Conservation (phyloP, 768 basidiomycete species). For the Ramaria rubella region DNA sequence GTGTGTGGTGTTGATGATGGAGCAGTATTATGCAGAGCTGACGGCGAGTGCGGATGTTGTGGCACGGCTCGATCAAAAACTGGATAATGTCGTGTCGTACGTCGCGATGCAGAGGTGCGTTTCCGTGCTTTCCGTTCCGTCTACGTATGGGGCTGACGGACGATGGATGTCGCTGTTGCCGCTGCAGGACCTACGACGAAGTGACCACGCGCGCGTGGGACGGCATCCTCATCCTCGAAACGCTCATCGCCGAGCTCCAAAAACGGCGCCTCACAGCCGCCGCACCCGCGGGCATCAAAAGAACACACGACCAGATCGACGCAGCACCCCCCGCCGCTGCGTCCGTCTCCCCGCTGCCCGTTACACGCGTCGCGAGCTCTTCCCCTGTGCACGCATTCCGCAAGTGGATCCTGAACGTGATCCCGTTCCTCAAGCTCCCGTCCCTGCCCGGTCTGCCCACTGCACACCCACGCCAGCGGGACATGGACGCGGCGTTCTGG, state of each 20-base stretch:
- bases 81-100: neutral
- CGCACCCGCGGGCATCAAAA: neutral
- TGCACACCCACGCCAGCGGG: neutral
- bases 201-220: slow-evolving; percentile 2
- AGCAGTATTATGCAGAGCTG: neutral
- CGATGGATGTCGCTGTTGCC: neutral
- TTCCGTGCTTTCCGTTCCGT: neutral
- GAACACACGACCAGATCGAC: neutral
- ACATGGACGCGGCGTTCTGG: slow-evolving; percentile 1
- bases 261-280: neutral
- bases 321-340: neutral
- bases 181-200: neutral
- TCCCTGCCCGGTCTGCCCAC: neutral
- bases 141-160: no score
- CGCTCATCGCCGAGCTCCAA: neutral
- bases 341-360: neutral
- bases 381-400: slow-evolving; percentile 4
- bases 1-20: slow-evolving; percentile 3
- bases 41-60: neutral
- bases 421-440: neutral
- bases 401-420: neutral
- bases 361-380: neutral
- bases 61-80: neutral
- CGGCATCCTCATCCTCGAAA: slow-evolving; percentile 5
- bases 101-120: neutral